Base-by-base conservation (phyloP, 768 basidiomycete genomes). In the Boletus insuetus region DNA sequence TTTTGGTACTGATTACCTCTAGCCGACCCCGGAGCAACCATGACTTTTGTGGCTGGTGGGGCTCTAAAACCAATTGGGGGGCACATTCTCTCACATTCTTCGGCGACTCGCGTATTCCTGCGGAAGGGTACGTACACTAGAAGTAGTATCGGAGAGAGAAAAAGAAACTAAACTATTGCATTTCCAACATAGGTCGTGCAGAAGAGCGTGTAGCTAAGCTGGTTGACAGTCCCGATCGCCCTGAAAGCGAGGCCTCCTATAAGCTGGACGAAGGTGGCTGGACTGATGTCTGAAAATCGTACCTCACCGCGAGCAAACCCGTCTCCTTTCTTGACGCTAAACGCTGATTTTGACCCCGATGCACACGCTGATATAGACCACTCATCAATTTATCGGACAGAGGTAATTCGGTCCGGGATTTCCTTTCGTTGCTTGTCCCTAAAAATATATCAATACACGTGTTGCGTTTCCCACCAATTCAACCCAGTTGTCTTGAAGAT, bases 11-110 rank as follows among this genome's bases (percentile, higher is more conserved):
- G 37, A 68, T 34, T 12, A 26, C 45, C 63, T 51, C 60, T 65
- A 91, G 91, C 94, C 56, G 95, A 98, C 69, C 95, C 95, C 20
- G 95, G 95, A 46, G 94, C 94, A 46, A 92, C 89, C 3, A 91
- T 91, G 86, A 91, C 91, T 47, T 98, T 98, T 65, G 94, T 95
- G 40, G 94, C 93, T 24, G 94, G 94, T 39, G 91, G 93, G 34
- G 91, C 90, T 19, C 79, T 94, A 38, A 96, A 96, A 72, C 92
- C 93, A 17, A 90, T 95, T 43, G 91, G 91, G 38, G 91, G 91
- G 0, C 91, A 94, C 64, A 92, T 94, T 58, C 74, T 94, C 41
- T 94, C 91, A 0, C 91, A 79, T 54, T 90, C 92, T 17, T 94
- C 91, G n/a, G 86, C 92, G 5, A 92, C 91, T 10, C 80, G 91